A percentile compares a stretch with the other conserved stretches of the same genome.
Evolutionary conservation across 2,329 filamentous ascomycete genomes (phyloP).

Genomic region (Elsinoe necatrix): DNA sequence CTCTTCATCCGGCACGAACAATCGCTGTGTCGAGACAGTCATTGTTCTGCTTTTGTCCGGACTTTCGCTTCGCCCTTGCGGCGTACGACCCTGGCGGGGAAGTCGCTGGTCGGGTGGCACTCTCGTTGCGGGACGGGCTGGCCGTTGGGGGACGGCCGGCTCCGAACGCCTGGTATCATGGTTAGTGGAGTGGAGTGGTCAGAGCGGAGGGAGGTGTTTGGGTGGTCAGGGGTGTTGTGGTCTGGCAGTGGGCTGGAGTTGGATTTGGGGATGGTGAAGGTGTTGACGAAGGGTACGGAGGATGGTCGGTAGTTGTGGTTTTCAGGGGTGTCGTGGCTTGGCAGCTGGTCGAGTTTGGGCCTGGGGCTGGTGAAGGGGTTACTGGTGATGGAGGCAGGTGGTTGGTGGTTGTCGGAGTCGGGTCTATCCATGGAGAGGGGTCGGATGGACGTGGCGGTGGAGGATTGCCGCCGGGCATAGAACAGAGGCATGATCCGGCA

Average conservation of each 20-base stretch:
- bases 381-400: neutral
- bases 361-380: neutral
- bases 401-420: neutral
- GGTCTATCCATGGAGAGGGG: neutral
- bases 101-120: neutral
- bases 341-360: no score
- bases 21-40: neutral
- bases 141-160: neutral
- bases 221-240: no score
- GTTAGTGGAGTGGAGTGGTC: neutral
- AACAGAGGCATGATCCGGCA: conserved; percentile 3
- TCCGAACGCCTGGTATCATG: neutral
- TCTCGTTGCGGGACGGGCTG: conserved; percentile 1
- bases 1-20: neutral
- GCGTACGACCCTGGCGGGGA: neutral
- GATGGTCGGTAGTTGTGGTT: neutral
- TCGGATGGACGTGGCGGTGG: neutral
- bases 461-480: conserved; percentile 1
- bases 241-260: no score
- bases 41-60: neutral
- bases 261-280: neutral
- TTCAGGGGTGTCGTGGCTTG: no score
- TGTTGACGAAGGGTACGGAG: neutral
- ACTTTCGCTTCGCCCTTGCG: neutral
- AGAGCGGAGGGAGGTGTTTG: neutral